A percentile compares a stretch with the other conserved stretches of the same genome.
Evolutionary conservation across 805 yeast species (phyloP).

Genomic region (Zygosaccharomyces bisporus): DNA sequence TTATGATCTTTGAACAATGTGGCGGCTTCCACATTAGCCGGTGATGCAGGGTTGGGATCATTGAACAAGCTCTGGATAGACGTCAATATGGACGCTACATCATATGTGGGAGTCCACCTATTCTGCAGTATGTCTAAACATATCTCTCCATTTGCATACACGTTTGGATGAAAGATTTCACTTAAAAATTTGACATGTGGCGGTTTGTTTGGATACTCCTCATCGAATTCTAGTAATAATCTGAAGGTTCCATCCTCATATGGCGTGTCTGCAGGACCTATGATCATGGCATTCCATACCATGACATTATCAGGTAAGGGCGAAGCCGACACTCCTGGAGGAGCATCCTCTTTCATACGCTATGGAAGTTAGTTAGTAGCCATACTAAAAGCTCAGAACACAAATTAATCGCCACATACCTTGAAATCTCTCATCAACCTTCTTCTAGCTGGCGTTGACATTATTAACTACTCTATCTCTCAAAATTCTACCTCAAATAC

Average conservation of each 20-base stretch:
- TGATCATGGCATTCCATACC: slow-evolving; percentile 96
- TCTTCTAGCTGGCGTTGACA: slow-evolving; percentile 99
- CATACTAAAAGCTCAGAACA: not conserved
- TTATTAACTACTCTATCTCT: slow-evolving; percentile 28
- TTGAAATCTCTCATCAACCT: slow-evolving; percentile 98
- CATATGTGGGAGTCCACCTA: slow-evolving; percentile 98
- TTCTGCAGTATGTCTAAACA: slow-evolving; percentile 95
- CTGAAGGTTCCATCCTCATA: slow-evolving; percentile 97
- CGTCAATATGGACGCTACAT: slow-evolving; percentile 91
- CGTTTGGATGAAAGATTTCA: slow-evolving; percentile 98
- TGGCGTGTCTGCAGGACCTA: slow-evolving; percentile 97
- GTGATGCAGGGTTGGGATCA: slow-evolving; percentile 94
- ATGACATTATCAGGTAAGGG: slow-evolving; percentile 96
- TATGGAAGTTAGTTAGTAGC: slow-evolving; percentile 29
- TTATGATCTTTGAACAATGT: slow-evolving; percentile 92
- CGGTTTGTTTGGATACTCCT: slow-evolving; percentile 96
- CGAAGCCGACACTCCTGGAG: slow-evolving; percentile 96
- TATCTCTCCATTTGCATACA: slow-evolving; percentile 90
- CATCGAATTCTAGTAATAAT: slow-evolving; percentile 81
- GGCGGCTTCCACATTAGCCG: slow-evolving; percentile 98
- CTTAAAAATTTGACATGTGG: slow-evolving; percentile 87
- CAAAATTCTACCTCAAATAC: not conserved
- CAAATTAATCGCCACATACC: slow-evolving; percentile 41
- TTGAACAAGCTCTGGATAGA: slow-evolving; percentile 87
- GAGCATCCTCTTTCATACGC: slow-evolving; percentile 97